Base-by-base conservation (phyloP, 2,329 filamentous ascomycete species). In the Neoarthrinium moseri region DNA sequence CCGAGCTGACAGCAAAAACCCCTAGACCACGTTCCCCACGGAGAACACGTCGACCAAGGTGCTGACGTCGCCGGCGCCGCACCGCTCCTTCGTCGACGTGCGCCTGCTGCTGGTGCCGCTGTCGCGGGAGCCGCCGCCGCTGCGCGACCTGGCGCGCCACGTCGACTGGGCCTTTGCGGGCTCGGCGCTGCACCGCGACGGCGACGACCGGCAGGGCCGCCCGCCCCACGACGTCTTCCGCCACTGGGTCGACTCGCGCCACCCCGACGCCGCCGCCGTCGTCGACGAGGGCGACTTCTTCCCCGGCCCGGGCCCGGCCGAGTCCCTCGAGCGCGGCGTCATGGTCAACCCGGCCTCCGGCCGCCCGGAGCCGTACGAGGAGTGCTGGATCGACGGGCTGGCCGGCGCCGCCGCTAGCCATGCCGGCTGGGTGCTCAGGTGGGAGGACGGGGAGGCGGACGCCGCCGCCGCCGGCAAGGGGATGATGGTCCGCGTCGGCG, bases 11-110 rank as follows among this genome's bases (percentile, higher is more conserved):
- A n/a, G n/a, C n/a, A n/a, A n/a, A n/a, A n/a, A n/a, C n/a, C 3
- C 75, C 76, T 13, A 49, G 47, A 21, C 38, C 0, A 71, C 69
- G 0, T 57, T 65, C 13, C 61, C 73, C n/a, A 64, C 64, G 41
- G 84, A 87, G 60, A 79, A 79, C 13, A 87, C 84, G 0, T 76
- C 74, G 2, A 87, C 84, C 0, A 58, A 86, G 4, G 84, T 87
- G 11, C 66, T 87, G 36, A 87, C 84, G 0, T 80, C 80, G 3
- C 76, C 79, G 1, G 59, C 61, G 21, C 68, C 68, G 23, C 73
- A 69, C 29, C 87, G 84, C 57, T 76, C 87, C 29, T 84, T 87
- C 56, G 59, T 86, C 18, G 77, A 84, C 32, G 68, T 84, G 41
- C 59, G 76, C 13, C 54, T 65, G 15, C 58, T 62, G n/a, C n/a